phyloP scores from a whole-genome alignment of 192 early-diverging fungal genomes.

The Entomortierella chlamydospora region DNA sequence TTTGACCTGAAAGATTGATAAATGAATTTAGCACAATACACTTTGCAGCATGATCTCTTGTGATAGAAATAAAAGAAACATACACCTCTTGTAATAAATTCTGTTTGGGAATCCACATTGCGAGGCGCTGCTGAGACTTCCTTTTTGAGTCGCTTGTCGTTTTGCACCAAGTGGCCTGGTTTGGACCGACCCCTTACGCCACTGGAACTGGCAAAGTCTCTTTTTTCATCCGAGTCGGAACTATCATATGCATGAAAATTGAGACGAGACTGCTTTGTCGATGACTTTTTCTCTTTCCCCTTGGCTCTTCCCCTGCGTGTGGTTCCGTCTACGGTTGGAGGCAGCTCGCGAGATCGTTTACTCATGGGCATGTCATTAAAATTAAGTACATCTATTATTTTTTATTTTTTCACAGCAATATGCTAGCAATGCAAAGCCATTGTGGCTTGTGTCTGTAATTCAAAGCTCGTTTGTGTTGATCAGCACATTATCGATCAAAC shows the following conservation, averaged over 20 bases:
- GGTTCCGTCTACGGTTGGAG: not conserved
- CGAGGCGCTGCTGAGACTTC: not conserved
- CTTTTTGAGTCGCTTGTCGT: not conserved
- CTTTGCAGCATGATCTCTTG: too few species aligned
- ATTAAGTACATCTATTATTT: not conserved
- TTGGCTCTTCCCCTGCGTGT: not conserved
- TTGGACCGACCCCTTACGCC: not conserved
- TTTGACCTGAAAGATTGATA: slow-evolving; percentile 13
- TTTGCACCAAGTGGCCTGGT: too few species aligned
- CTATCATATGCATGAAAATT: not conserved
- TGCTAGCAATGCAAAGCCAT: too few species aligned
- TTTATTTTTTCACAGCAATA: too few species aligned
- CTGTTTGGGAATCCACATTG: slow-evolving; percentile 2
- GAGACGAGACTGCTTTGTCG: not conserved
- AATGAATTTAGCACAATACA: not conserved
- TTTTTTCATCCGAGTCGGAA: not conserved
- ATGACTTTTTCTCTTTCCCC: too few species aligned
- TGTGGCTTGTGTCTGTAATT: not conserved
- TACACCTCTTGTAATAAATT: slow-evolving; percentile 31
- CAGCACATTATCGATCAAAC: slow-evolving; percentile 94
- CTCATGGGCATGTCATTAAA: not conserved
- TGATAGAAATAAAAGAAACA: not conserved
- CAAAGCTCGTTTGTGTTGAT: slow-evolving; percentile 64
- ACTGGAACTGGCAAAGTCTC: not conserved
- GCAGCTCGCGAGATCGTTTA: not conserved